These are phyloP conservation scores for Bolboschoenoplectus hybrid DNA, from an alignment of 202 grass and related monocot species.

Conservation along the genomic window DNA sequence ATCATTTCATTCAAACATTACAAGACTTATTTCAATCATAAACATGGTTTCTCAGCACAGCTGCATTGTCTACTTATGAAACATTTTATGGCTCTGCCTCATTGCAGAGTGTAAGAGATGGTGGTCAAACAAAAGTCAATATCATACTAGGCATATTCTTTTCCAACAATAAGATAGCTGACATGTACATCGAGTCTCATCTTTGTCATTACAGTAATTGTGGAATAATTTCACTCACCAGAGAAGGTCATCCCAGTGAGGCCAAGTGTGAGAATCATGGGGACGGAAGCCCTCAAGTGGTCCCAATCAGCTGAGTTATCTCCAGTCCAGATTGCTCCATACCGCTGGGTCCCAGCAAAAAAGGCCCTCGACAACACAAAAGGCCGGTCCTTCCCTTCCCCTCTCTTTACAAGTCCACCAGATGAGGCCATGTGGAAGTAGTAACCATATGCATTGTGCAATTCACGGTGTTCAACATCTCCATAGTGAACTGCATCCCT, in stretches of 20 bases:
- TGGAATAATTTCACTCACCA: constrained; percentile 53
- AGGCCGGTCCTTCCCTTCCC: constrained; percentile 82
- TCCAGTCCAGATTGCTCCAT: constrained; percentile 90
- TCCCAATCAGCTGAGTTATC: constrained; percentile 95
- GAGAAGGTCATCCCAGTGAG: constrained; percentile 91
- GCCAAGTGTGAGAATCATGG: constrained; percentile 94
- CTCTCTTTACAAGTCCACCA: constrained; percentile 76
- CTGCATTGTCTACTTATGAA: neutral
- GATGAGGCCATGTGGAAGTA: constrained; percentile 98
- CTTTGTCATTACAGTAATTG: neutral
- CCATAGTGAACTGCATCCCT: constrained; percentile 81
- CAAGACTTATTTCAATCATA: neutral
- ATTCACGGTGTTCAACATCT: constrained; percentile 83
- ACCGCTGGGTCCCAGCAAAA: constrained; percentile 88
- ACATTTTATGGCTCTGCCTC: neutral
- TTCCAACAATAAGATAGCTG: neutral
- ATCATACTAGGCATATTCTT: neutral
- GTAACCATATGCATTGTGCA: constrained; percentile 96
- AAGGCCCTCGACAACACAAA: constrained; percentile 94
- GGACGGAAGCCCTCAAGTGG: constrained; percentile 88
- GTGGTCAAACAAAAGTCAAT: neutral
- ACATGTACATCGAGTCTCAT: neutral
- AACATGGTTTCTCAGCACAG: neutral
- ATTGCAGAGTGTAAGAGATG: neutral
- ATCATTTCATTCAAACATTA: neutral